Base-by-base conservation (phyloP, 805 yeast genomes). In the Wickerhamiella slavikovae region DNA sequence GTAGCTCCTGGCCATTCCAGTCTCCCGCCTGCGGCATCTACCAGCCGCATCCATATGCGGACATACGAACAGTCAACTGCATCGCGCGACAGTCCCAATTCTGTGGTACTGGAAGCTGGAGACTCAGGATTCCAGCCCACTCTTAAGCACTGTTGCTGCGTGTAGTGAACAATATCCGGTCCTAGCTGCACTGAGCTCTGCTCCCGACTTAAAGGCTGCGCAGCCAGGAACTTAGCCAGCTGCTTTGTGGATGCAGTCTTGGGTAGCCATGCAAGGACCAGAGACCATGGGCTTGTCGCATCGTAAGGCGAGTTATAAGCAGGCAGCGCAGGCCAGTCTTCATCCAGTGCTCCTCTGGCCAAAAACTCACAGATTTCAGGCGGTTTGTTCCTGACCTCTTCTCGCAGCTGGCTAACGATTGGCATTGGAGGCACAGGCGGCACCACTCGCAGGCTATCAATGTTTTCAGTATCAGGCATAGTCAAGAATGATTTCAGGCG, bases 141-240 rank as follows among this genome's bases (percentile, higher is more conserved):
- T n/a, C n/a, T n/a, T n/a, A n/a, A n/a, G n/a, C 14, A 22, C 24
- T 22, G 17, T 24, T 24, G 17, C 14, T 6, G 17, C 24, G 11
- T 17, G 17, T 18, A 24, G 19, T 22, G 31, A 16, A 21, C 29
- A 19, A 17, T 29, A 16, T 27, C 36, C 13, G 22, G 27, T n/a
- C 8, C 29, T 32, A 17, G 10, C 5, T 15, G 6, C 28, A 8
- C 19, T 20, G 15, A 29, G 13, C 27, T 27, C 15, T 23, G 24
- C 33, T 14, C 16, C 23, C 16, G 21, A 25, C 25, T 32, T 29
- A 8, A 18, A 19, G 8, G 24, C 22, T 6, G 28, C 32, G 10
- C 25, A 25, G 15, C 25, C 27, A 22, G 21, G 19, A 5, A 28
- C 22, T 13, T 24, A 11, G 24, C 27, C 31, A 27, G 6, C 27